These are phyloP conservation scores for Ceratocystis alfenasii DNA, from an alignment of 2,329 filamentous ascomycete genomes.

Conservation along the genomic window DNA sequence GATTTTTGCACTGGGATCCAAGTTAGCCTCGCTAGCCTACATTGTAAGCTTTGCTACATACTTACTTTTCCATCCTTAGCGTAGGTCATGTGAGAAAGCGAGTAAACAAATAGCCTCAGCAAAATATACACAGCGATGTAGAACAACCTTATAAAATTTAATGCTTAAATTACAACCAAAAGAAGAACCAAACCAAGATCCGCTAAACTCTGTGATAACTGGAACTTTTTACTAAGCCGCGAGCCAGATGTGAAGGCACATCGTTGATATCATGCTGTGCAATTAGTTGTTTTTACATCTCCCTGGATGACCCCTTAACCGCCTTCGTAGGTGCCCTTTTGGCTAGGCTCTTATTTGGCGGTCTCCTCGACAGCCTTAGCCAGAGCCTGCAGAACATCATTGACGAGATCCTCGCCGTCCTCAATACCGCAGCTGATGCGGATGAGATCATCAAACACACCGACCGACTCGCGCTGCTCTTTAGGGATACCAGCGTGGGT, in stretches of 20 bases:
- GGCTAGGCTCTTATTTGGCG: conserved; percentile 14
- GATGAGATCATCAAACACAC: conserved; percentile 89
- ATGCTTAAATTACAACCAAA: neutral
- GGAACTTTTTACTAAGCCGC: conserved; percentile 21
- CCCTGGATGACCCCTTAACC: too few relatives aligned
- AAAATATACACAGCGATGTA: neutral
- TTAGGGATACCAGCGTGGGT: conserved; percentile 91
- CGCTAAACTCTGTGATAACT: conserved; percentile 1
- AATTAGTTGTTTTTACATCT: too few relatives aligned
- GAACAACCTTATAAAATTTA: neutral
- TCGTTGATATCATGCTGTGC: too few relatives aligned
- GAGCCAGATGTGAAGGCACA: neutral
- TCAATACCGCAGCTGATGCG: conserved; percentile 90
- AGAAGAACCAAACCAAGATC: conserved; percentile 5
- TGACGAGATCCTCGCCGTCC: conserved; percentile 71
- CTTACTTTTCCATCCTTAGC: neutral
- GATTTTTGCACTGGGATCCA: neutral
- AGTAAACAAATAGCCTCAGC: neutral
- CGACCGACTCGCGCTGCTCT: conserved; percentile 80
- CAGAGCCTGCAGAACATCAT: conserved; percentile 71
- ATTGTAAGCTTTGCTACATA: neutral
- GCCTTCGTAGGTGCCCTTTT: too few relatives aligned
- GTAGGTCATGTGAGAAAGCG: neutral
- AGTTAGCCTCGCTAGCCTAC: neutral
- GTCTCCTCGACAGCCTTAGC: conserved; percentile 51